Base-by-base conservation (phyloP, 78 protist genomes). In the Speleostelium caveatum region DNA sequence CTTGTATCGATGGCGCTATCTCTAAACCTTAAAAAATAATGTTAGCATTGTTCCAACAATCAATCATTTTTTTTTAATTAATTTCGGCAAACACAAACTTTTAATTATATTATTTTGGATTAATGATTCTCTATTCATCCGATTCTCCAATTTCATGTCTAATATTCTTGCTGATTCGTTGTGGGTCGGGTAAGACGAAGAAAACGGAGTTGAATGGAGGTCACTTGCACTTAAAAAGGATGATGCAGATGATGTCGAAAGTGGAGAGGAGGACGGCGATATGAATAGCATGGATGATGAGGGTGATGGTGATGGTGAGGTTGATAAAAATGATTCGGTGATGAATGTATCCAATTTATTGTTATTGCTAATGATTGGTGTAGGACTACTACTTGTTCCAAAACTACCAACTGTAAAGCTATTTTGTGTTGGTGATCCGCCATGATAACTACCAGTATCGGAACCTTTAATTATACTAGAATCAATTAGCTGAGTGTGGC, bases 1-100 rank as follows among this genome's bases (percentile, higher is more conserved):
- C 76, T 16, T 71, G 76, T 16, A 71, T 71, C 2, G 76, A 71
- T 17, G 76, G 76, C 8, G 76, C 76, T 28, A 71, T 51, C 24
- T 71, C 76, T 30, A 22, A 28, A 45, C 76, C n/a, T n/a, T n/a
- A n/a, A n/a, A n/a, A n/a, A n/a, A n/a, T n/a, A n/a, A n/a, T n/a
- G n/a, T n/a, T n/a, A n/a, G n/a, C n/a, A n/a, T n/a, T n/a, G n/a
- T n/a, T n/a, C n/a, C n/a, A n/a, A n/a, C n/a, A n/a, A n/a, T n/a
- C n/a, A n/a, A n/a, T n/a, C n/a, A n/a, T n/a, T n/a, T n/a, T n/a
- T n/a, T n/a, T n/a, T n/a, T n/a, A n/a, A n/a, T n/a, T n/a, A n/a
- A n/a, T n/a, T n/a, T n/a, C n/a, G n/a, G n/a, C n/a, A n/a, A n/a
- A n/a, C n/a, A n/a, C n/a, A n/a, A n/a, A n/a, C n/a, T 71, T 42